phyloP scores from a whole-genome alignment of 2,329 filamentous ascomycete genomes.

The Fonsecaea erecta region DNA sequence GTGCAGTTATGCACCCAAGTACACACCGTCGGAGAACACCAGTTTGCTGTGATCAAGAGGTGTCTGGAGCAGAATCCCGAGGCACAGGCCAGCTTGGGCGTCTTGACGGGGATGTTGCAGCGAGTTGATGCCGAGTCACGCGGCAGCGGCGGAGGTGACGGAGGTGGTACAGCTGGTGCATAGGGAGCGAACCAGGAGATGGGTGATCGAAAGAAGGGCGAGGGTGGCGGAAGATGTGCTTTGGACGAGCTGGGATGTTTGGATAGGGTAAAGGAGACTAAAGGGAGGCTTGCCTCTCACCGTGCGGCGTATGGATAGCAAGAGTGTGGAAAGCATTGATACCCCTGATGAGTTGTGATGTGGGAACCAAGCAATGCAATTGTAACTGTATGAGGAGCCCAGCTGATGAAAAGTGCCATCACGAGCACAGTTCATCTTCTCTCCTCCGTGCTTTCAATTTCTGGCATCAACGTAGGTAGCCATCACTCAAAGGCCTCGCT shows the following conservation, averaged over 20 bases:
- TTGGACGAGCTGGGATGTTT: not conserved
- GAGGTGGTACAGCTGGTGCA: slow-evolving; percentile 1
- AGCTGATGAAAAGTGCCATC: not conserved
- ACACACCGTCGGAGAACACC: slow-evolving; percentile 68
- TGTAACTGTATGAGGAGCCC: not conserved
- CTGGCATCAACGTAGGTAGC: not conserved
- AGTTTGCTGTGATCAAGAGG: slow-evolving; percentile 73
- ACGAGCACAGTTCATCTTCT: not conserved
- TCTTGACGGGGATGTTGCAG: slow-evolving; percentile 50
- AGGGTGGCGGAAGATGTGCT: not conserved
- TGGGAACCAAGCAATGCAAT: not conserved
- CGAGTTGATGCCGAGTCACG: slow-evolving; percentile 7
- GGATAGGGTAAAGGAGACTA: slow-evolving; percentile 4
- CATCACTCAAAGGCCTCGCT: not conserved
- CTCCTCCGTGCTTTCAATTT: not conserved
- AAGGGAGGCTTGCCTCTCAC: not conserved
- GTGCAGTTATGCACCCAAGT: slow-evolving; percentile 72
- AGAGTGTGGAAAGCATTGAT: not conserved
- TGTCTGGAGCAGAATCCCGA: slow-evolving; percentile 70
- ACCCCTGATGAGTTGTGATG: not conserved
- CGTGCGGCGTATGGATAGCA: not conserved
- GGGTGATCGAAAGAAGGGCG: not conserved
- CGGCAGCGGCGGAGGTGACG: not conserved
- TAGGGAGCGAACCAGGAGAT: not conserved
- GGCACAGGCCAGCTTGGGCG: slow-evolving; percentile 63